Percentiles rank a stretch among this genome's conserved stretches.
Evolutionary conservation across 2,329 filamentous ascomycete species (phyloP).

Genomic region (Calonectria pseudoreteaudii): DNA sequence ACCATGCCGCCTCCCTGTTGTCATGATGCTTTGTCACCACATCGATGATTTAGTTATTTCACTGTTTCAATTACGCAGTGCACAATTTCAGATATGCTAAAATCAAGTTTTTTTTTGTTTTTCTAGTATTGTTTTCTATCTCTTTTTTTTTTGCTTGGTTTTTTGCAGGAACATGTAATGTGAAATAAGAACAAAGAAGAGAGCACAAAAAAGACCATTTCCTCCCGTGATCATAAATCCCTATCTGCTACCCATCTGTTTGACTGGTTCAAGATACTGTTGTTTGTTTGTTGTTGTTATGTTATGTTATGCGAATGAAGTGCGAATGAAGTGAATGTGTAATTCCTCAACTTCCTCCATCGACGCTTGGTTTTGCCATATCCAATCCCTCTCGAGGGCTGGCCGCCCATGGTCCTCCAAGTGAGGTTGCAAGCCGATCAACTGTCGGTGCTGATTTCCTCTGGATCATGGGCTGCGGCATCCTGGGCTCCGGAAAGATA

Average conservation of each 20-base stretch:
- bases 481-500: conserved; percentile 36
- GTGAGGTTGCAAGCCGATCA: conserved; percentile 22
- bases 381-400: conserved; percentile 24
- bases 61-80: not conserved
- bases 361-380: conserved; percentile 29
- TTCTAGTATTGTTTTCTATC: no score
- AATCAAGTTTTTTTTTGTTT: not conserved
- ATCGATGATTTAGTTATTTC: not conserved
- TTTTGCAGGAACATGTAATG: not conserved
- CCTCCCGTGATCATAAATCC: not conserved
- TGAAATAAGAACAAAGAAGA: not conserved
- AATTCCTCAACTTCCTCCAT: conserved; percentile 25
- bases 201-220: conserved; percentile 1
- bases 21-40: not conserved
- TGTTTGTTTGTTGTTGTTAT: conserved; percentile 33
- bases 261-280: conserved; percentile 33
- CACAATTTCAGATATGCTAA: not conserved
- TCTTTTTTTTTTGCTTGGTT: not conserved
- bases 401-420: conserved; percentile 27
- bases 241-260: conserved; percentile 43
- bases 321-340: conserved; percentile 28
- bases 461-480: conserved; percentile 29
- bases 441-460: conserved; percentile 31
- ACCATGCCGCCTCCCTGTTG: not conserved
- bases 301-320: conserved; percentile 22